Conservation (phyloP, 2,329 filamentous ascomycete genomes). For the Hypoxylon sp. region DNA sequence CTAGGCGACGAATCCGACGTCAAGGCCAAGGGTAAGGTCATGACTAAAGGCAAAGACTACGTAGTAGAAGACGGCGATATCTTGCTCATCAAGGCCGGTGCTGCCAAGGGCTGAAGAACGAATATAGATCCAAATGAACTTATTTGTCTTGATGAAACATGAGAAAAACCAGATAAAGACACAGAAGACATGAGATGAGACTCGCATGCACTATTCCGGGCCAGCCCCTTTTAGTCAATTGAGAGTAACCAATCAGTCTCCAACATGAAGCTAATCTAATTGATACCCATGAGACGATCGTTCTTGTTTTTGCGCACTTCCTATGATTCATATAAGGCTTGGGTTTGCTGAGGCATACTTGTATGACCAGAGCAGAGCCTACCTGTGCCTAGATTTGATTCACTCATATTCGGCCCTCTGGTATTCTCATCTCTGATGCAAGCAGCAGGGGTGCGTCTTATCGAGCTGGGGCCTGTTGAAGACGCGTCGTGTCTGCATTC, state of each 20-base stretch:
- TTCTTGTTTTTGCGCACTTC: not conserved
- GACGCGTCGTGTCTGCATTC: too few relatives aligned
- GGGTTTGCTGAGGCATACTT: too few relatives aligned
- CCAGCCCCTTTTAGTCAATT: not conserved
- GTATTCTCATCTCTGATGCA: too few relatives aligned
- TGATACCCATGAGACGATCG: not conserved
- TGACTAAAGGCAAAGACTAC: conserved; percentile 99
- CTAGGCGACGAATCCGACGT: conserved; percentile 87
- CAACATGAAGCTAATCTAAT: not conserved
- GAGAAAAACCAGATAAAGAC: conserved; percentile 20
- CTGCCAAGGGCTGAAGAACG: conserved; percentile 70
- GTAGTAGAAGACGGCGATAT: conserved; percentile 84
- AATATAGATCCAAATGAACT: conserved; percentile 22
- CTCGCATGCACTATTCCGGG: not conserved
- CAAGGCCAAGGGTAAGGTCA: conserved; percentile 92
- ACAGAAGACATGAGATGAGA: conserved; percentile 4
- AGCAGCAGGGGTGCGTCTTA: too few relatives aligned
- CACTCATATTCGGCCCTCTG: too few relatives aligned
- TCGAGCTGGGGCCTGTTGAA: too few relatives aligned
- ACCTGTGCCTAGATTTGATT: too few relatives aligned
- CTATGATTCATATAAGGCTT: too few relatives aligned
- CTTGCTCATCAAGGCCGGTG: conserved; percentile 88
- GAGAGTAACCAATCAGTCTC: not conserved
- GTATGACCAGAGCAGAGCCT: too few relatives aligned
- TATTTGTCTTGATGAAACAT: conserved; percentile 3